Conservation (phyloP, 805 yeast genomes). For the Henningerozyma blattae region DNA sequence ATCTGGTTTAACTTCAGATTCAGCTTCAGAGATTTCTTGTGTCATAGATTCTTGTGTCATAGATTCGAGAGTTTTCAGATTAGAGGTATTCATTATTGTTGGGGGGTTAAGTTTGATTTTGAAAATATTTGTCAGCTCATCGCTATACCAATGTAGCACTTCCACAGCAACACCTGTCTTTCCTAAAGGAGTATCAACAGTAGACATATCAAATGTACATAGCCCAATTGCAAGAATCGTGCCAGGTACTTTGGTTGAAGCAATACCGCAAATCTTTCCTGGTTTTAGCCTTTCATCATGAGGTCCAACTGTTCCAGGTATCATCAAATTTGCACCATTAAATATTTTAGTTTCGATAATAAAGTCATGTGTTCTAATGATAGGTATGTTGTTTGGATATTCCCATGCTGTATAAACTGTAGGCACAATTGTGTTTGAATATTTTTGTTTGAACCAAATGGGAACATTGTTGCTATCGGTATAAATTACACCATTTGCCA, state of each 20-base stretch:
- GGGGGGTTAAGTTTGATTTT: conserved; percentile 37
- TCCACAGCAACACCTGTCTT: conserved; percentile 69
- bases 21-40: conserved; percentile 3
- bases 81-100: conserved; percentile 15
- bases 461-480: conserved; percentile 56
- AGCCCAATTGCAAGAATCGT: conserved; percentile 64
- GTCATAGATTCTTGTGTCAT: conserved; percentile 6
- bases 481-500: conserved; percentile 49
- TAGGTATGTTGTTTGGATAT: conserved; percentile 53
- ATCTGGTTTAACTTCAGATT: conserved; percentile 3
- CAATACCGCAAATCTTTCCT: conserved; percentile 64
- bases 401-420: conserved; percentile 65
- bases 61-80: conserved; percentile 4
- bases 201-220: conserved; percentile 37
- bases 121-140: conserved; percentile 43
- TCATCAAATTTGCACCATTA: conserved; percentile 77
- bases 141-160: conserved; percentile 56
- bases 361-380: conserved; percentile 56
- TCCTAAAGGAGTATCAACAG: conserved; percentile 39
- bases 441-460: conserved; percentile 55
- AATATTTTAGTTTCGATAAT: conserved; percentile 50
- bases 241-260: conserved; percentile 44
- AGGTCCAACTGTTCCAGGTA: conserved; percentile 54
- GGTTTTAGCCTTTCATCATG: conserved; percentile 36
- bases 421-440: conserved; percentile 45